A percentile compares a stretch with the other conserved stretches of the same genome.
Evolutionary conservation across 2,329 filamentous ascomycete genomes (phyloP).

Genomic region (Rosellinia necatrix): DNA sequence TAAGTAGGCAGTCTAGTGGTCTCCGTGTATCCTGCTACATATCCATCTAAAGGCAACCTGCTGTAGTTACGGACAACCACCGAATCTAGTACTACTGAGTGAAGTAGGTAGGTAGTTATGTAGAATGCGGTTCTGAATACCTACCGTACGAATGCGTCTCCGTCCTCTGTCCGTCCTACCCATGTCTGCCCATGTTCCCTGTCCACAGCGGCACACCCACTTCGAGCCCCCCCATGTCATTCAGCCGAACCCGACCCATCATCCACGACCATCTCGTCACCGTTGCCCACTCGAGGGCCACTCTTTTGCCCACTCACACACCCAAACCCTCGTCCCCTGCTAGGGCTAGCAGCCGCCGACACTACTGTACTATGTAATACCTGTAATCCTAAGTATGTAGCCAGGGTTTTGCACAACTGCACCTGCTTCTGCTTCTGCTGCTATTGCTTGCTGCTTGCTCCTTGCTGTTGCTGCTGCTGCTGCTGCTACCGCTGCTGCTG

Average conservation of each 20-base stretch:
- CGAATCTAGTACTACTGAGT: too few relatives aligned
- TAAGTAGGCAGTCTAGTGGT: too few relatives aligned
- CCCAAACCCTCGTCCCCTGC: constrained; percentile 6
- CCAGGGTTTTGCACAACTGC: constrained; percentile 2
- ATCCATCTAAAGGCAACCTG: too few relatives aligned
- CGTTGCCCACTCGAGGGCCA: constrained; percentile 24
- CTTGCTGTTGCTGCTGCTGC: background rate
- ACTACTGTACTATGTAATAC: background rate
- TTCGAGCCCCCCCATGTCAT: constrained; percentile 21
- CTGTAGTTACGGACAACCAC: too few relatives aligned
- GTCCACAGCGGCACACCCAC: constrained; percentile 21
- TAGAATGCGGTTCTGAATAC: too few relatives aligned
- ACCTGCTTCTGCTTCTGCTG: background rate
- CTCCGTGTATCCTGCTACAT: too few relatives aligned
- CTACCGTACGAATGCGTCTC: too few relatives aligned
- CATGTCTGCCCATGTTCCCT: constrained; percentile 20
- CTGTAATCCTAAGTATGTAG: too few relatives aligned
- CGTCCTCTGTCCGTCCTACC: too few relatives aligned
- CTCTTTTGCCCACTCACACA: constrained; percentile 26
- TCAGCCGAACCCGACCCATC: constrained; percentile 27
- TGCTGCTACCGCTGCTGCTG: constrained; percentile 6
- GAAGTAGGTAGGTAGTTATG: too few relatives aligned
- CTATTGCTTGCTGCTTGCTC: background rate
- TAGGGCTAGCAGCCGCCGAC: constrained; percentile 15
- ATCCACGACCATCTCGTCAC: constrained; percentile 23